A percentile compares a stretch with the other conserved stretches of the same genome.
phyloP scores from a whole-genome alignment of 345 rosid genomes.

The Gynandropsis gynandra region DNA sequence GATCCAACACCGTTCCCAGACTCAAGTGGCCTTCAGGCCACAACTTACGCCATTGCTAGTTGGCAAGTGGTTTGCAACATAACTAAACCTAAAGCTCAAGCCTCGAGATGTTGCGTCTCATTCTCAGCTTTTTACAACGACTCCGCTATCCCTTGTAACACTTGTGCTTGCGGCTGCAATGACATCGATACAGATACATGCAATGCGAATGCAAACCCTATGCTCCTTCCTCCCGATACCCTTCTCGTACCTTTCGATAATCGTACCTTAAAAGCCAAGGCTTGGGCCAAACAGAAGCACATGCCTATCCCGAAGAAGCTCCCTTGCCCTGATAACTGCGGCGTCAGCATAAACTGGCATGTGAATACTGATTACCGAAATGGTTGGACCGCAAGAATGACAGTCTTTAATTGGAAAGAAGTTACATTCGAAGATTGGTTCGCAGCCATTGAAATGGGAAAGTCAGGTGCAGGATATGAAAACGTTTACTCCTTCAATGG shows the following conservation, averaged over 20 bases:
- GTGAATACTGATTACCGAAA: conserved; percentile 49
- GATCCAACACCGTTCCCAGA: conserved; percentile 74
- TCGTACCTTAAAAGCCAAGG: conserved; percentile 59
- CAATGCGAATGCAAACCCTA: conserved; percentile 36
- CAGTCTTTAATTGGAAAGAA: conserved; percentile 76
- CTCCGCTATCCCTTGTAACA: conserved; percentile 71
- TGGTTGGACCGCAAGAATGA: conserved; percentile 83
- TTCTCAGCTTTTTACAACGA: conserved; percentile 83
- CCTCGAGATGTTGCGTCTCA: conserved; percentile 78
- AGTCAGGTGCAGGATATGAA: conserved; percentile 57
- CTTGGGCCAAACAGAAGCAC: conserved; percentile 64
- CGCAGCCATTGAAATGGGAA: conserved; percentile 51
- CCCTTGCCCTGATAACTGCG: conserved; percentile 95
- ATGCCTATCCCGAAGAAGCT: conserved; percentile 39
- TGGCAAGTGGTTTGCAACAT: conserved; percentile 88
- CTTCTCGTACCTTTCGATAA: conserved; percentile 72
- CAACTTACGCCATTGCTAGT: conserved; percentile 44
- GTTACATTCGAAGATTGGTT: conserved; percentile 65
- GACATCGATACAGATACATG: conserved; percentile 39
- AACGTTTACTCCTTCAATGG: conserved; percentile 79
- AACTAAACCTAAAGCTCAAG: conserved; percentile 47
- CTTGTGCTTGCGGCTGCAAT: conserved; percentile 93
- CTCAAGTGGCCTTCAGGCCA: conserved; percentile 49
- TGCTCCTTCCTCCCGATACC: conserved; percentile 76
- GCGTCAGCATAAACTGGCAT: conserved; percentile 93